Conservation (phyloP, 495 filamentous ascomycete species). For the Penicillium arizonense region DNA sequence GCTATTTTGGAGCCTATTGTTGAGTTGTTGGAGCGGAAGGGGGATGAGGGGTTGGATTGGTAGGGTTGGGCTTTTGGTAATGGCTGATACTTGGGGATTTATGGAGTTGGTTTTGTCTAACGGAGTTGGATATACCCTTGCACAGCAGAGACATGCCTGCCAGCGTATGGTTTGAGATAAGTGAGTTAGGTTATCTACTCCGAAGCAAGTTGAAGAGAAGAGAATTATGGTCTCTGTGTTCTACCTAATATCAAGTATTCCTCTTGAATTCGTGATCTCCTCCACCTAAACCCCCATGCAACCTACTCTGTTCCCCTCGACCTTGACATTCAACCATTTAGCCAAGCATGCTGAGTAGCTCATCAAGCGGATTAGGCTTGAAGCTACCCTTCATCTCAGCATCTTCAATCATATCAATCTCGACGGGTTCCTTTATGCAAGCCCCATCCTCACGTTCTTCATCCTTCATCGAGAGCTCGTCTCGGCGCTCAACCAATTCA, state of each 20-base stretch:
- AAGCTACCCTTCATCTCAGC: conserved; percentile 6
- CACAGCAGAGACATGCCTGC: neutral
- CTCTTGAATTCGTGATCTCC: too few species aligned
- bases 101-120: conserved; percentile 5
- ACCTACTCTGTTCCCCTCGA: too few species aligned
- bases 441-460: conserved; percentile 9
- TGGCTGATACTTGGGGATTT: neutral
- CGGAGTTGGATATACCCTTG: conserved; percentile 1
- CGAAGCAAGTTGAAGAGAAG: neutral
- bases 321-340: too few species aligned
- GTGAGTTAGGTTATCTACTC: neutral
- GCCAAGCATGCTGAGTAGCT: too few species aligned
- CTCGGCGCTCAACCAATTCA: too few species aligned
- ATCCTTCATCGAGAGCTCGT: neutral
- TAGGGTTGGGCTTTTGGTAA: conserved; percentile 18
- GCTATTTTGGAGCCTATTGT: conserved; percentile 55
- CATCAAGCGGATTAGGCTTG: conserved; percentile 1
- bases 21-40: conserved; percentile 49
- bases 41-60: conserved; percentile 43
- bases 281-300: too few species aligned
- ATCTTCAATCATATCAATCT: conserved; percentile 12
- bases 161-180: neutral
- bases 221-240: too few species aligned
- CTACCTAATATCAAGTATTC: too few species aligned
- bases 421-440: conserved; percentile 23